Evolutionary conservation across 805 yeast genomes (phyloP).

Genomic region (Candida chilensis): DNA sequence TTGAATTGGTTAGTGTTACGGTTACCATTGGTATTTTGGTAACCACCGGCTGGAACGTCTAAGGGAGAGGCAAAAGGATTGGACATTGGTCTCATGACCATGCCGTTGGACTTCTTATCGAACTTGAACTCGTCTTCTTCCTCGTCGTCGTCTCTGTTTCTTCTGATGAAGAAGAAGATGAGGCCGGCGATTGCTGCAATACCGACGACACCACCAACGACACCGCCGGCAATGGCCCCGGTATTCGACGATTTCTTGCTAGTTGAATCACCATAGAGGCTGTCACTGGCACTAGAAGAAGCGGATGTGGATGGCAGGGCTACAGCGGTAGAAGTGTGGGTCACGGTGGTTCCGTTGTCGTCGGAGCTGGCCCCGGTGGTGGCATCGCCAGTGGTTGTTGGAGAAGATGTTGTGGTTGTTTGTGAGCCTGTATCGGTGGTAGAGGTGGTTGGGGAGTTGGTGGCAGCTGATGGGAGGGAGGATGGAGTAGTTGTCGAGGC

Average conservation of each 20-base stretch:
- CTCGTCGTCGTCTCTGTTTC: slow-evolving; percentile 30
- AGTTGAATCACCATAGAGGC: slow-evolving; percentile 18
- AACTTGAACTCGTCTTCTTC: slow-evolving; percentile 52
- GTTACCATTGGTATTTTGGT: slow-evolving; percentile 7
- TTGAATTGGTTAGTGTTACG: slow-evolving; percentile 2
- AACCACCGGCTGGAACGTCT: slow-evolving; percentile 27
- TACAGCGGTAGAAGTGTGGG: background rate
- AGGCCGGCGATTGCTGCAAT: slow-evolving; percentile 14
- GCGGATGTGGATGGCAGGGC: slow-evolving; percentile 3
- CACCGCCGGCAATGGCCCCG: slow-evolving; percentile 14
- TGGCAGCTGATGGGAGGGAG: slow-evolving; percentile 10
- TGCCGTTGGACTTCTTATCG: slow-evolving; percentile 17
- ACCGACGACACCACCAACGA: slow-evolving; percentile 15
- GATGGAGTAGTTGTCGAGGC: slow-evolving; percentile 1
- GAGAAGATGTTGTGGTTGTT: background rate
- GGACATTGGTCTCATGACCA: slow-evolving; percentile 23
- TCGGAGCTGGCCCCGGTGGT: background rate
- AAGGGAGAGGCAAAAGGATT: slow-evolving; percentile 60
- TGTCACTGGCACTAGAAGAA: slow-evolving; percentile 14
- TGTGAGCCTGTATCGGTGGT: background rate
- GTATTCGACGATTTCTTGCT: background rate
- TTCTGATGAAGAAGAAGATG: slow-evolving; percentile 25
- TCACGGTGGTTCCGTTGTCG: background rate
- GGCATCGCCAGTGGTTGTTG: background rate
- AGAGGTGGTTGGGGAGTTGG: slow-evolving; percentile 9